Base-by-base conservation (phyloP, 331 rosid genomes). In the Stylosanthes scabra region DNA sequence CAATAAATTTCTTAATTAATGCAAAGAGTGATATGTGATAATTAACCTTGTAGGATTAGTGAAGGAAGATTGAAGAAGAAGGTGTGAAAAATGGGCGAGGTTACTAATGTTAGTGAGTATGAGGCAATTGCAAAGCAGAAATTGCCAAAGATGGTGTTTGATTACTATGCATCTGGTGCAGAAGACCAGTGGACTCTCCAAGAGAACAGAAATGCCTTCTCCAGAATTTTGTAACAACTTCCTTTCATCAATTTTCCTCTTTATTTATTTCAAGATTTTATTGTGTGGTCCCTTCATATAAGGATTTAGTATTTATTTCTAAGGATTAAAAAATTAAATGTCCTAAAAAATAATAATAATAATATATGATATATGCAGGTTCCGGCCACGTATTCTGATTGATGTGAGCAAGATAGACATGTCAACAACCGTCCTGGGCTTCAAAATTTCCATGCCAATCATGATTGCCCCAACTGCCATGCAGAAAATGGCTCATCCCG, bases 401-500 rank as follows among this genome's bases (percentile, higher is more conserved):
- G 97, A 92, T 77, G 91, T 91, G 34, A 91, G 86, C 90, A 87
- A 62, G 84, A 88, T 91, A 66, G 97, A 91, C 83, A 12, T 87
- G 87, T 0, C 91, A 54, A 85, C 97, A 5, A 85, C 92, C 16
- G 87, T 91, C 28, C 71, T 91, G 59, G 97, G 97, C 61, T 88
- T 86, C 86, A 86, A 84, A 81, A 72, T 91, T n/a, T 87, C 97
- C 67, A 86, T 88, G 89, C 97, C 97, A 51, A 87, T 91, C 83
- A 91, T 91, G 95, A 63, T 88, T 88, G 97, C 97, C 57, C 97
- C 97, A 61, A 88, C 95, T 55, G 89, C 94, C 66, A 0, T 88
- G 0, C 97, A 88, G 85, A 88, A 91, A 86, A 86, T 91, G 94
- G 97, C 95, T 75, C 92, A 91, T 74, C 97, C 94, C 52, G 95